Percentiles rank a stretch among this genome's conserved stretches.
Conservation (phyloP, 345 rosid species). For the Trapa bicornis region DNA sequence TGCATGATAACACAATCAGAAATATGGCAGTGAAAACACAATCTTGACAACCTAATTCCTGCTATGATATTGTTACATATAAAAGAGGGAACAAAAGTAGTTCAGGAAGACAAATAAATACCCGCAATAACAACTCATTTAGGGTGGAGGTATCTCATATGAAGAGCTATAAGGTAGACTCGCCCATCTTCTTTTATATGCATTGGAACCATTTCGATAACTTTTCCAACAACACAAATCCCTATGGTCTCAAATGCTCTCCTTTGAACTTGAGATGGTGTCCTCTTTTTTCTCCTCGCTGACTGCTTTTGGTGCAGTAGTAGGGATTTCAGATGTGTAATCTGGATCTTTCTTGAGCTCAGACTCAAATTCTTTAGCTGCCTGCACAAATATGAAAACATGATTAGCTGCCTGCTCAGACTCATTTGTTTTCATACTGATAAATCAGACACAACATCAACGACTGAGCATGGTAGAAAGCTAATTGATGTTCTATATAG, state of each 20-base stretch:
- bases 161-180: not conserved
- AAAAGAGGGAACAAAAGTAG: no score
- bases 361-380: slow-evolving; percentile 88
- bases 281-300: slow-evolving; percentile 33
- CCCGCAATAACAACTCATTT: no score
- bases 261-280: slow-evolving; percentile 51
- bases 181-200: slow-evolving; percentile 8
- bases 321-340: slow-evolving; percentile 23
- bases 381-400: slow-evolving; percentile 29
- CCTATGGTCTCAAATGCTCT: slow-evolving; percentile 41
- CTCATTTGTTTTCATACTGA: not conserved
- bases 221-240: slow-evolving; percentile 1
- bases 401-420: not conserved
- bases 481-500: not conserved
- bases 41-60: no score
- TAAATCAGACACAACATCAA: not conserved
- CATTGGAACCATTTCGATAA: not conserved
- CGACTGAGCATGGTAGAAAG: not conserved
- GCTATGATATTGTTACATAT: no score
- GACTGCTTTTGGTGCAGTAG: slow-evolving; percentile 26
- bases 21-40: not conserved
- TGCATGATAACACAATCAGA: not conserved
- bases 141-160: no score
- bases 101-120: no score
- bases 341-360: slow-evolving; percentile 87